A percentile compares a stretch with the other conserved stretches of the same genome.
These are phyloP conservation scores for Entomophthora muscae DNA, from an alignment of 371 early-diverging fungal genomes.

Conservation along the genomic window DNA sequence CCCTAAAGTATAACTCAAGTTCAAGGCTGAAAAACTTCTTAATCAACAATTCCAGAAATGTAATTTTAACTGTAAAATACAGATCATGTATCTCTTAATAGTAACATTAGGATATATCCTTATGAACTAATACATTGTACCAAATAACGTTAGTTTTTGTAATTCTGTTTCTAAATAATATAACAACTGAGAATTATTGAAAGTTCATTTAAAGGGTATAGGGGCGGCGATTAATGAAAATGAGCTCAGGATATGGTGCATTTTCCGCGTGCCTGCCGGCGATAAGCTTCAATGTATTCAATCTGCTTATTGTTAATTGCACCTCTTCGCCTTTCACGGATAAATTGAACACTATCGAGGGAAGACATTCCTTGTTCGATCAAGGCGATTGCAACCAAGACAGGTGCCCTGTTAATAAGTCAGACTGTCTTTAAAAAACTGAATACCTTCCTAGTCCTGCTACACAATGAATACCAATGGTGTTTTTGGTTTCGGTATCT, in stretches of 20 bases:
- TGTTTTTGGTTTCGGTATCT: slow-evolving; percentile 20
- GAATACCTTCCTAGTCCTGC: slow-evolving; percentile 45
- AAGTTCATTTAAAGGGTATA: no score
- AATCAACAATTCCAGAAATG: no score
- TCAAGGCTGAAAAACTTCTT: no score
- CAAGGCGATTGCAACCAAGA: slow-evolving; percentile 54
- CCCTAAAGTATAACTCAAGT: no score
- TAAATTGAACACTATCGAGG: slow-evolving; percentile 54
- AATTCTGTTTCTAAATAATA: no score
- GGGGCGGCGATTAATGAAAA: no score
- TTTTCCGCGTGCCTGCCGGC: slow-evolving; percentile 15
- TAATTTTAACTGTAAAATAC: no score
- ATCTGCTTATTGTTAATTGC: slow-evolving; percentile 71
- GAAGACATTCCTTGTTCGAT: slow-evolving; percentile 66
- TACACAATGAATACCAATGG: slow-evolving; percentile 74
- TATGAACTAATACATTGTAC: no score
- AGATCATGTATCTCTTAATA: no score
- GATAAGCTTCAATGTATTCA: slow-evolving; percentile 44
- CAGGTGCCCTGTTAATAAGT: slow-evolving; percentile 29
- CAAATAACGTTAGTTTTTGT: no score
- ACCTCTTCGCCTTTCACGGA: slow-evolving; percentile 54
- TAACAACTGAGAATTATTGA: no score
- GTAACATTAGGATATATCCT: no score
- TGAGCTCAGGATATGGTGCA: slow-evolving; percentile 11
- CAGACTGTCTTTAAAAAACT: not conserved